These are phyloP conservation scores for Penicillium dipodomyicola DNA, from an alignment of 495 filamentous ascomycete genomes.

Conservation along the genomic window DNA sequence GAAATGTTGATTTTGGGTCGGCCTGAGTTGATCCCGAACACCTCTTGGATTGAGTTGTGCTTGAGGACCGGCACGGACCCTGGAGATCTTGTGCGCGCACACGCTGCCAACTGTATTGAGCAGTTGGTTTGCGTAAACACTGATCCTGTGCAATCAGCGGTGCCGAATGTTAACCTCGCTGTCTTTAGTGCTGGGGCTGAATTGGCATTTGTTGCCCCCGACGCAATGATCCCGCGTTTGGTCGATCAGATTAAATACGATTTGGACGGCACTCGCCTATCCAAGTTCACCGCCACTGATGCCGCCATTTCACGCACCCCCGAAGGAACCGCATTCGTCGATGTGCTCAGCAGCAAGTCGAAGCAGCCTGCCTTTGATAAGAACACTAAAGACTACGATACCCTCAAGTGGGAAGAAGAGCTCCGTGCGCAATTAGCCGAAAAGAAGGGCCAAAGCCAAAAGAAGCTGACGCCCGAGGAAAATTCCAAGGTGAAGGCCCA, in stretches of 20 bases:
- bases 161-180: conserved; percentile 57
- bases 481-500: conserved; percentile 88
- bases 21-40: conserved; percentile 69
- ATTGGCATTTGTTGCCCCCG: conserved; percentile 88
- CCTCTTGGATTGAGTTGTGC: conserved; percentile 85
- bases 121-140: conserved; percentile 40
- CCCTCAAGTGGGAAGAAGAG: conserved; percentile 94
- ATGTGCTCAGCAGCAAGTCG: conserved; percentile 78
- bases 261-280: conserved; percentile 62
- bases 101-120: conserved; percentile 49
- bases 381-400: conserved; percentile 89
- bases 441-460: conserved; percentile 86
- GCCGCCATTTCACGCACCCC: conserved; percentile 87
- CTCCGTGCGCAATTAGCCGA: conserved; percentile 81
- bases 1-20: conserved; percentile 75
- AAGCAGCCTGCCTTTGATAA: conserved; percentile 67
- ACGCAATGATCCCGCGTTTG: conserved; percentile 70
- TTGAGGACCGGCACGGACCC: conserved; percentile 77
- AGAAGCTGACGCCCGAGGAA: conserved; percentile 87
- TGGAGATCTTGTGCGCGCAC: conserved; percentile 62
- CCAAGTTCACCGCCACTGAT: conserved; percentile 75
- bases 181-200: conserved; percentile 81
- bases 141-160: conserved; percentile 42
- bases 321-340: conserved; percentile 82
- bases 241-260: conserved; percentile 69